These are phyloP conservation scores for Diversispora epigaea DNA, from an alignment of 192 early-diverging fungal genomes.

Conservation along the genomic window DNA sequence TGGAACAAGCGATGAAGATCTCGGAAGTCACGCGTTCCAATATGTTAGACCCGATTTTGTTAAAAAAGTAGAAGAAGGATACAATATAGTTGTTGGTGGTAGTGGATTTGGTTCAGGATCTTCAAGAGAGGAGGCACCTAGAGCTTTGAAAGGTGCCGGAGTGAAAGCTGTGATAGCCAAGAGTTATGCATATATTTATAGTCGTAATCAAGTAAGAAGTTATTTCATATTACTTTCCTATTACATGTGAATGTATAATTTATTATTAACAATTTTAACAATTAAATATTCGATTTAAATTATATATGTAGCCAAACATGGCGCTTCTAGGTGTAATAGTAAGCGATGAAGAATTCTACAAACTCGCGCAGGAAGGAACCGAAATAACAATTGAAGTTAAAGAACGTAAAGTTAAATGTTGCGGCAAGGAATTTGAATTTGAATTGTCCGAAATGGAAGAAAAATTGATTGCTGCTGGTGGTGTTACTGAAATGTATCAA, in stretches of 20 bases:
- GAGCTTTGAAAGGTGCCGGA: slow-evolving; percentile 66
- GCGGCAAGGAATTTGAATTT: slow-evolving; percentile 59
- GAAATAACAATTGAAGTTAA: slow-evolving; percentile 70
- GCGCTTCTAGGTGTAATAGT: slow-evolving; percentile 75
- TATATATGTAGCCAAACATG: slow-evolving; percentile 60
- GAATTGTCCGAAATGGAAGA: slow-evolving; percentile 72
- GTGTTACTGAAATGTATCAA: slow-evolving; percentile 79
- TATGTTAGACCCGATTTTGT: slow-evolving; percentile 77
- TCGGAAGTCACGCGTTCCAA: slow-evolving; percentile 70
- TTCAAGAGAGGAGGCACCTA: slow-evolving; percentile 77
- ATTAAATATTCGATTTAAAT: neutral
- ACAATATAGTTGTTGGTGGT: slow-evolving; percentile 69
- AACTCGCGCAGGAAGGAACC: slow-evolving; percentile 68
- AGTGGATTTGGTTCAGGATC: slow-evolving; percentile 75
- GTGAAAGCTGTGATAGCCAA: slow-evolving; percentile 80
- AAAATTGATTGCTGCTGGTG: slow-evolving; percentile 69
- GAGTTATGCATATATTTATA: slow-evolving; percentile 80
- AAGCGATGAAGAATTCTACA: slow-evolving; percentile 73
- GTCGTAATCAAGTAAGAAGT: slow-evolving; percentile 63
- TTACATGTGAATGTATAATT: neutral
- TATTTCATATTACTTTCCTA: too few species aligned
- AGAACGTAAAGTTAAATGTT: slow-evolving; percentile 61
- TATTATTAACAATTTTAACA: neutral
- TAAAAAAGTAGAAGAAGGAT: slow-evolving; percentile 61
- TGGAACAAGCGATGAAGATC: slow-evolving; percentile 64